Conservation (phyloP, 805 yeast genomes). For the Zygosaccharomyces gambellarensis region DNA sequence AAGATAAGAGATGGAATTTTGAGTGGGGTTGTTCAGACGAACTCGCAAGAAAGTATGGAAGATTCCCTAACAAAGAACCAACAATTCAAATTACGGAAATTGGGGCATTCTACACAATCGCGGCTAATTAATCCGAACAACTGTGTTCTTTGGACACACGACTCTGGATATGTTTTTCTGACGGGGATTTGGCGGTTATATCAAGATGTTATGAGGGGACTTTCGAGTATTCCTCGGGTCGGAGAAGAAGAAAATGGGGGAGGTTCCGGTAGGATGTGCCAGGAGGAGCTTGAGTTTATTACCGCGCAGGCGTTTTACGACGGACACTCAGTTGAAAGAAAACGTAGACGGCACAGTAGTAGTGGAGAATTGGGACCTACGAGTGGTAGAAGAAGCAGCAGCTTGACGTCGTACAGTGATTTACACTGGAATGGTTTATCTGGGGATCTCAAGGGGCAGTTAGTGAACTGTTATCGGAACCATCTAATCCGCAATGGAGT, state of each 20-base stretch:
- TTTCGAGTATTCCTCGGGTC: constrained; percentile 15
- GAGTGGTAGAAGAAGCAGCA: not conserved
- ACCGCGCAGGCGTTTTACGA: constrained; percentile 23
- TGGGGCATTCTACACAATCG: constrained; percentile 18
- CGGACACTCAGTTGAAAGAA: constrained; percentile 7
- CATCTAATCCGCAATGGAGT: constrained; percentile 12
- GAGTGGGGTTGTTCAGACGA: constrained; percentile 1
- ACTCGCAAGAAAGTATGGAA: constrained; percentile 2
- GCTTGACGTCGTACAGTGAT: constrained; percentile 21
- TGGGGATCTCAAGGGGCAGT: constrained; percentile 15
- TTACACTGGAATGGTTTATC: constrained; percentile 33
- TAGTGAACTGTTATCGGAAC: constrained; percentile 16
- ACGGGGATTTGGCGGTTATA: constrained; percentile 78
- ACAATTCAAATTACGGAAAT: constrained; percentile 29
- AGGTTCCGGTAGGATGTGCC: constrained; percentile 12
- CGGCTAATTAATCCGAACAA: constrained; percentile 41
- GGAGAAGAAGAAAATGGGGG: not conserved
- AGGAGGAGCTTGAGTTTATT: constrained; percentile 19
- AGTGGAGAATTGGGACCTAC: constrained; percentile 5
- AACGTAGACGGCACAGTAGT: constrained; percentile 11
- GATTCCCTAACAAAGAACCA: constrained; percentile 29
- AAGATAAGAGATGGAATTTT: not conserved
- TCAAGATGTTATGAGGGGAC: constrained; percentile 34
- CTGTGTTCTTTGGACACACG: constrained; percentile 82
- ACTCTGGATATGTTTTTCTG: constrained; percentile 78